Percentiles rank a stretch among this genome's conserved stretches.
Conservation (phyloP, 78 protist genomes). For the Speleostelium caveatum region DNA sequence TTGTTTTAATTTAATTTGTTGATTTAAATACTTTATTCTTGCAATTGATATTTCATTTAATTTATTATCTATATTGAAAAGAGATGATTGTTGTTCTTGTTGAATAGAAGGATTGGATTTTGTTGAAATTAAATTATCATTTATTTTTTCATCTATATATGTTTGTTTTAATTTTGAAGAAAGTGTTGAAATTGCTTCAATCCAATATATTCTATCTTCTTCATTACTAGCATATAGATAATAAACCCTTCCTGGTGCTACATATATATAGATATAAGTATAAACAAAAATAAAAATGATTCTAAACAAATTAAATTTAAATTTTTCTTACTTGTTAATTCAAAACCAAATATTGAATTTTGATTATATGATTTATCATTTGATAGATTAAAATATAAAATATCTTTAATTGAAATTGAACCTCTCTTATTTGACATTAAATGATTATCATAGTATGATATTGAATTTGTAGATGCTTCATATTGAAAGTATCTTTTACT, state of each 20-base stretch:
- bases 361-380: background rate
- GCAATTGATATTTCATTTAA: too few relatives aligned
- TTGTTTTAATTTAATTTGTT: too few relatives aligned
- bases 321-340: slow-evolving; percentile 49
- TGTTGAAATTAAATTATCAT: background rate
- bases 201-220: slow-evolving; percentile 56
- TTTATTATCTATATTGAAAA: too few relatives aligned
- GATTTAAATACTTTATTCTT: too few relatives aligned
- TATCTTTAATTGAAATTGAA: slow-evolving; percentile 26
- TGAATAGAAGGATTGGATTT: too few relatives aligned
- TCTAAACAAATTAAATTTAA: background rate
- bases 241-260: slow-evolving; percentile 31
- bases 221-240: slow-evolving; percentile 12
- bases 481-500: slow-evolving; percentile 36
- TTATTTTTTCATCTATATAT: background rate
- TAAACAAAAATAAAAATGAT: background rate
- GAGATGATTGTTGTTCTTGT: too few relatives aligned
- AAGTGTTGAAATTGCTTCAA: slow-evolving; percentile 23
- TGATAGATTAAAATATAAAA: slow-evolving; percentile 12
- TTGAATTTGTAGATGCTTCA: background rate
- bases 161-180: slow-evolving; percentile 9
- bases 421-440: background rate
- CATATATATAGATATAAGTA: background rate
- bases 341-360: slow-evolving; percentile 15
- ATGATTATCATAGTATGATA: slow-evolving; percentile 7